Percentiles rank a stretch among this genome's conserved stretches.
These are phyloP conservation scores for Dictyostelium firmibasis DNA, from an alignment of 78 protist genomes.

Conservation along the genomic window DNA sequence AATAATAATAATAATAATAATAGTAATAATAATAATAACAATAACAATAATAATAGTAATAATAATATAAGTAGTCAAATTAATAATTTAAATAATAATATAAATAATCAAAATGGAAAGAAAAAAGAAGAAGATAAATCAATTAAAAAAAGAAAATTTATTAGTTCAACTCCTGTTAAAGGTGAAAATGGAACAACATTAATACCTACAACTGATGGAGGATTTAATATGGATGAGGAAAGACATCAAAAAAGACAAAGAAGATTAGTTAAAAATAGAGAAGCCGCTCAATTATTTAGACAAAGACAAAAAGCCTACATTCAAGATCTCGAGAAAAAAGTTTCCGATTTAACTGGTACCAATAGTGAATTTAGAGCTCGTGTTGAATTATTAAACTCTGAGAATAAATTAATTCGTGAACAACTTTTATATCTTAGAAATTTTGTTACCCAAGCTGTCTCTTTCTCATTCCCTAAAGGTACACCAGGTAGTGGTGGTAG, in stretches of 20 bases:
- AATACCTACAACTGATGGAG: slow-evolving; percentile 68
- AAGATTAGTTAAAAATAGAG: slow-evolving; percentile 79
- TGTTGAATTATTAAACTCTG: slow-evolving; percentile 67
- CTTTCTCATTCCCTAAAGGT: slow-evolving; percentile 60
- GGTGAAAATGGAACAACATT: slow-evolving; percentile 66
- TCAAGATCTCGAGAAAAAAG: slow-evolving; percentile 76
- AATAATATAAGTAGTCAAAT: neutral
- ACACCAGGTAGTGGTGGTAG: slow-evolving; percentile 2
- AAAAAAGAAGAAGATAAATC: slow-evolving; percentile 59
- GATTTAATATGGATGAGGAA: slow-evolving; percentile 60
- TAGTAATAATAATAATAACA: neutral
- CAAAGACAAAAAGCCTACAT: slow-evolving; percentile 84
- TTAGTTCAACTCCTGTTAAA: slow-evolving; percentile 60
- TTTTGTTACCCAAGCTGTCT: slow-evolving; percentile 74
- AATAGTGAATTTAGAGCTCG: slow-evolving; percentile 74
- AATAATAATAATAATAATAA: no score
- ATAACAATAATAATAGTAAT: neutral
- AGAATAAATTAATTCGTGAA: slow-evolving; percentile 76
- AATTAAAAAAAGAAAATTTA: slow-evolving; percentile 76
- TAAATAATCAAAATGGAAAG: neutral
- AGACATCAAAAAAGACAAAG: slow-evolving; percentile 76
- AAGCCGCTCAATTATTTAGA: slow-evolving; percentile 82
- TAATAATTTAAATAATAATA: slow-evolving; percentile 1
- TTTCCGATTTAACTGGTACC: slow-evolving; percentile 34
- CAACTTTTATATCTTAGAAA: slow-evolving; percentile 72